Evolutionary conservation across 1,139 yeast genomes (phyloP).

Genomic region (Yamadazyma oceani): DNA sequence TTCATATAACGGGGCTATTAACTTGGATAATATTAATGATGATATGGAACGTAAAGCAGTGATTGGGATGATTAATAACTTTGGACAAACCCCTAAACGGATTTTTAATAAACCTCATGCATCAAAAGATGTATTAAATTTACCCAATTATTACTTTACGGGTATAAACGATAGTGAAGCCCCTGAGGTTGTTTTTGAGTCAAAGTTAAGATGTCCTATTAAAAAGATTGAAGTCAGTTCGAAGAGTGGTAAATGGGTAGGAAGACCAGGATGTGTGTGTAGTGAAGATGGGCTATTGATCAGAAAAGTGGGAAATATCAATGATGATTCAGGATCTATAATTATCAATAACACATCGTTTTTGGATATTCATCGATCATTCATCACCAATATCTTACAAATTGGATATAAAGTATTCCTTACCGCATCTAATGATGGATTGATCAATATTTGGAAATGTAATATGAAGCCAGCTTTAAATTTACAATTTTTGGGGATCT

Average conservation of each 20-base stretch:
- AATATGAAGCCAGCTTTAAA: conserved; percentile 22
- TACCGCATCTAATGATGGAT: conserved; percentile 58
- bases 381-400: conserved; percentile 36
- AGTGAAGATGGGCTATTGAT: conserved; percentile 41
- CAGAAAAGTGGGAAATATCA: conserved; percentile 29
- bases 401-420: conserved; percentile 41
- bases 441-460: conserved; percentile 56
- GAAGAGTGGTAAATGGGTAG: conserved; percentile 44
- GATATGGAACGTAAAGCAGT: conserved; percentile 72
- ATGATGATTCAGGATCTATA: conserved; percentile 34
- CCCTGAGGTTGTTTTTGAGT: conserved; percentile 37
- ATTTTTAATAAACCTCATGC: conserved; percentile 69
- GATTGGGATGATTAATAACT: conserved; percentile 82
- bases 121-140: conserved; percentile 36
- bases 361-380: conserved; percentile 39
- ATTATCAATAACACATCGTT: conserved; percentile 42
- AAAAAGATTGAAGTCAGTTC: conserved; percentile 39
- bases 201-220: conserved; percentile 35
- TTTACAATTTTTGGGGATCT: conserved; percentile 44
- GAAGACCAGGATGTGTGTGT: conserved; percentile 39
- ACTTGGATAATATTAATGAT: conserved; percentile 69
- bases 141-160: conserved; percentile 36
- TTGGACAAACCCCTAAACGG: conserved; percentile 85
- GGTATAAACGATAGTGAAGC: conserved; percentile 18
- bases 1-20: conserved; percentile 80